A percentile compares a stretch with the other conserved stretches of the same genome.
Conservation (phyloP, 352 stramenopile species). For the Phytophthora brassicae region DNA sequence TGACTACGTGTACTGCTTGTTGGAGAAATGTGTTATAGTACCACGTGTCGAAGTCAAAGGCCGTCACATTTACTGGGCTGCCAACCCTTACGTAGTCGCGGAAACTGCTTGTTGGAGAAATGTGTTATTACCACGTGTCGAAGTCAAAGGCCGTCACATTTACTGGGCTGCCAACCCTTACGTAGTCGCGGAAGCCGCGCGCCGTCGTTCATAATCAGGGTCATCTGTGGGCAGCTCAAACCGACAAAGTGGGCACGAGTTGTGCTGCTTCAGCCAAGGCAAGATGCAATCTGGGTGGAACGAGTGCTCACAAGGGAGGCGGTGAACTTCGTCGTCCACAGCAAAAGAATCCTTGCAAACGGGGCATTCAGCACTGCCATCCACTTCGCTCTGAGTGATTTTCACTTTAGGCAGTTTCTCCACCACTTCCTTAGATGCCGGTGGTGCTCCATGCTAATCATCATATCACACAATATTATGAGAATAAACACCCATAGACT, state of each 20-base stretch:
- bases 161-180: conserved; percentile 11
- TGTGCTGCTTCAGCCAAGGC: conserved; percentile 88
- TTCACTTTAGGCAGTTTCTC: conserved; percentile 75
- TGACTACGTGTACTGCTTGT: conserved; percentile 24
- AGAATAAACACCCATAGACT: too few species aligned
- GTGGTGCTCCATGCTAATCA: conserved; percentile 73
- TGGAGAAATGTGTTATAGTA: conserved; percentile 18
- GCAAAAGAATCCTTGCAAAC: conserved; percentile 88
- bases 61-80: conserved; percentile 1
- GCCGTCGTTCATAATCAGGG: conserved; percentile 75
- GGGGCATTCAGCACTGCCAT: conserved; percentile 75
- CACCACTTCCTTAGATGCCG: conserved; percentile 72
- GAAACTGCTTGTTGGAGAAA: conserved; percentile 25
- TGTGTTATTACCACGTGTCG: too few species aligned
- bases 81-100: conserved; percentile 20
- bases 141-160: too few species aligned
- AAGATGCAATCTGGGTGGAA: conserved; percentile 88
- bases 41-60: too few species aligned
- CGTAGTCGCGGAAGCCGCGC: conserved; percentile 24
- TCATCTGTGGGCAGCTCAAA: conserved; percentile 86
- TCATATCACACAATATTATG: neutral
- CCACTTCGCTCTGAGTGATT: conserved; percentile 74
- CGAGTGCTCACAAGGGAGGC: conserved; percentile 72
- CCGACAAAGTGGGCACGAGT: conserved; percentile 85
- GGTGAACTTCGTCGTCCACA: conserved; percentile 74